These are phyloP conservation scores for Apiospora saccharicola DNA, from an alignment of 2,329 filamentous ascomycete genomes.

Conservation along the genomic window DNA sequence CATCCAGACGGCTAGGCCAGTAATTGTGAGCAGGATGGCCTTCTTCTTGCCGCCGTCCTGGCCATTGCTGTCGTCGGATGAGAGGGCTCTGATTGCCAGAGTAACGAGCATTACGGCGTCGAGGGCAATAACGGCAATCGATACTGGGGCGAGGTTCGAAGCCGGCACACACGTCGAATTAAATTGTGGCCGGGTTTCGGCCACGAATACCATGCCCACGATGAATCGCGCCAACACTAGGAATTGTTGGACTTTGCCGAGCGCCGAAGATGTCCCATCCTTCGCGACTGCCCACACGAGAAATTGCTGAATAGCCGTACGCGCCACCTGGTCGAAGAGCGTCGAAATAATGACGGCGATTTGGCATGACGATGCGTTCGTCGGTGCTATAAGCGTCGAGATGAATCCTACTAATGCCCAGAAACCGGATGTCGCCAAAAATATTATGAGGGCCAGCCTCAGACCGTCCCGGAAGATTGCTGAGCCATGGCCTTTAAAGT, in stretches of 20 bases:
- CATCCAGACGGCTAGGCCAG: constrained; percentile 60
- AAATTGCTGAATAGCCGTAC: constrained; percentile 61
- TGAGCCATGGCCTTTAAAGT: constrained; percentile 55
- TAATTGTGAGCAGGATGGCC: constrained; percentile 50
- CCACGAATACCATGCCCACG: constrained; percentile 62
- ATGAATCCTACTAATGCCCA: constrained; percentile 64
- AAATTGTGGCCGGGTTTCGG: constrained; percentile 60
- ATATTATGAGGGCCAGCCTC: constrained; percentile 69
- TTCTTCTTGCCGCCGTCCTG: constrained; percentile 45
- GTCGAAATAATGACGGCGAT: constrained; percentile 59
- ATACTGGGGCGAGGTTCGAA: constrained; percentile 53
- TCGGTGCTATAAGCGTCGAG: constrained; percentile 54
- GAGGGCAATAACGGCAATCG: constrained; percentile 52
- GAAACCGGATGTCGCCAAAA: constrained; percentile 57
- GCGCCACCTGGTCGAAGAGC: constrained; percentile 64
- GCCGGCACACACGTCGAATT: constrained; percentile 59
- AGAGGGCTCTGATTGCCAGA: constrained; percentile 51
- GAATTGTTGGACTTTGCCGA: constrained; percentile 53
- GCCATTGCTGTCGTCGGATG: constrained; percentile 42
- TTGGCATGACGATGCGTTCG: constrained; percentile 56
- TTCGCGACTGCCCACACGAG: constrained; percentile 59
- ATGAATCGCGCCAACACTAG: constrained; percentile 57
- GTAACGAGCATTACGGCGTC: constrained; percentile 55
- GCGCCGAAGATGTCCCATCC: constrained; percentile 44
- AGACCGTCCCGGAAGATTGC: constrained; percentile 62